Evolutionary conservation across 148 eudicot genomes (phyloP).

Genomic region (Suaeda aralocaspica): DNA sequence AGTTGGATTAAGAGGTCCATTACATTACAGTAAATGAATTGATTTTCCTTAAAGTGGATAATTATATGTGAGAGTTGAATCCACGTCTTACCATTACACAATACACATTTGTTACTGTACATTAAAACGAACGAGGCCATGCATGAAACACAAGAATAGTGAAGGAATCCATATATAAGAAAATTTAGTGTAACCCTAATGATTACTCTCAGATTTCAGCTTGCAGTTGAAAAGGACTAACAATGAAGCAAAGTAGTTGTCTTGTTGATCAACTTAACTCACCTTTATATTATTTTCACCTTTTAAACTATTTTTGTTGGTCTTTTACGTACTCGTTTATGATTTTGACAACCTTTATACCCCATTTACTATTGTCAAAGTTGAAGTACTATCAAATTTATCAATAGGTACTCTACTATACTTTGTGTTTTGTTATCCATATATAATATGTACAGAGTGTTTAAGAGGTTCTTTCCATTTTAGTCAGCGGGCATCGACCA

Average conservation of each 20-base stretch:
- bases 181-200: not conserved
- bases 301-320: no score
- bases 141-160: not conserved
- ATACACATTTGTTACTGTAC: no score
- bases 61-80: no score
- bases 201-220: not conserved
- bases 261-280: not conserved
- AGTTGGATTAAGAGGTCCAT: no score
- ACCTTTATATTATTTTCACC: not conserved
- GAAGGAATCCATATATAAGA: not conserved
- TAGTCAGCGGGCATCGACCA: not conserved
- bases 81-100: no score
- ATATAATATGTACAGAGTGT: not conserved
- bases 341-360: not conserved
- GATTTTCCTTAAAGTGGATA: no score
- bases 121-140: no score
- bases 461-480: not conserved
- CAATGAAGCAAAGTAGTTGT: not conserved
- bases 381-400: not conserved
- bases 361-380: constrained; percentile 3
- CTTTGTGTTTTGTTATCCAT: not conserved
- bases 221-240: constrained; percentile 3
- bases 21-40: no score
- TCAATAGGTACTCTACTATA: not conserved
- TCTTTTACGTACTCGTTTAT: constrained; percentile 1